Base-by-base conservation (phyloP, 208 protist species). In the Leishmania braziliensis region DNA sequence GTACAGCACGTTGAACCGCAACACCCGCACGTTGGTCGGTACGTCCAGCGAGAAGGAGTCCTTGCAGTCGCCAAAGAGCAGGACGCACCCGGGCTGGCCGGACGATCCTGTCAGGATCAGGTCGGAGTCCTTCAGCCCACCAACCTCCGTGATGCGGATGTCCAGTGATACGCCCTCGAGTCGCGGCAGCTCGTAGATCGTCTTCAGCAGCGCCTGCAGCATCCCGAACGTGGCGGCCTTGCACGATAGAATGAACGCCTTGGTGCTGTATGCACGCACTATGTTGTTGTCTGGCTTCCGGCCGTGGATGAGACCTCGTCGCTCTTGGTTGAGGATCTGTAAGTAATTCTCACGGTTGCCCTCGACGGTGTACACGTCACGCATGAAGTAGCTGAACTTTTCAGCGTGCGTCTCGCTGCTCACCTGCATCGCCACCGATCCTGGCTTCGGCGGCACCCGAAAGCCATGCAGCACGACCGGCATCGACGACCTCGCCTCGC, bases 201-300 rank as follows among this genome's bases (percentile, higher is more conserved):
- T 91, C 81, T 95, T 95, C 85, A 98, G 91, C 70, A 98, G 84
- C 43, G 95, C 95, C 86, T 98, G 95, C 76, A 98, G 86, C 93
- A 96, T 96, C 51, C 95, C 95, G 80, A 98, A 98, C 3, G 93
- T 98, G 18, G 92, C 93, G 14, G 95, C 95, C 82, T 96, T 96
- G 80, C 91, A 95, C 29, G 84, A 82, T 0, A 98, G 53, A 33
- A 92, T 54, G 73, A 96, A 98, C 10, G 91, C 84, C 43, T 92
- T 77, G 8, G 90, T 96, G 76, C 87, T 94, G 82, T 91, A 89
- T n/a, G 86, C 77, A 39, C 92, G 93, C 33, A 95, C 82, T 5
- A 95, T 68, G 79, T 96, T 98, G 84, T 96, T 98, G 79, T 97
- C 93, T 1, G 92, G 92, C 85, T 98, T 98, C 16, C 95, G 87